These are phyloP conservation scores for Maudiozyma turicensis DNA, from an alignment of 805 yeast genomes.

Conservation along the genomic window DNA sequence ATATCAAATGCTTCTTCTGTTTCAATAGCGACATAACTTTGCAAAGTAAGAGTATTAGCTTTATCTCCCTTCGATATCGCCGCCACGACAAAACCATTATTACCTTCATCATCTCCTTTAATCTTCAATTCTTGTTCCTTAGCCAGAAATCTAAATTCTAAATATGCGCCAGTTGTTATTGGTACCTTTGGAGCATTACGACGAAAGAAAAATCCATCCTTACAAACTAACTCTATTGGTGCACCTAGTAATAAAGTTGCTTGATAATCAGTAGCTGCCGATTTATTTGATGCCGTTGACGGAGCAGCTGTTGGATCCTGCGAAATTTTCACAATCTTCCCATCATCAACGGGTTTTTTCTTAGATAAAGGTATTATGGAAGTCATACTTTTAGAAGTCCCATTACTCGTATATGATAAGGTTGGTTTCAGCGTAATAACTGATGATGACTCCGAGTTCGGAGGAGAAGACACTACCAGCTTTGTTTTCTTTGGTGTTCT, in stretches of 20 bases:
- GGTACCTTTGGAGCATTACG: slow-evolving; percentile 20
- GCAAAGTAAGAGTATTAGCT: slow-evolving; percentile 24
- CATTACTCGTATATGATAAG: not conserved
- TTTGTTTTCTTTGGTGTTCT: not conserved
- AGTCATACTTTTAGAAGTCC: not conserved
- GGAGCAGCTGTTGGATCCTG: not conserved
- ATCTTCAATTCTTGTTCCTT: slow-evolving; percentile 23
- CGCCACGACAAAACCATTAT: not conserved
- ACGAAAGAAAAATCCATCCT: slow-evolving; percentile 26
- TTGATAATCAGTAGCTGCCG: slow-evolving; percentile 3
- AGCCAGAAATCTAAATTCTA: slow-evolving; percentile 24
- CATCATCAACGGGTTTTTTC: not conserved
- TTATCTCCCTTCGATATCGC: slow-evolving; percentile 19
- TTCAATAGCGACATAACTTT: slow-evolving; percentile 22
- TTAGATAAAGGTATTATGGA: not conserved
- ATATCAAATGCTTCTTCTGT: slow-evolving; percentile 21
- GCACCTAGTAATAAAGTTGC: slow-evolving; percentile 17
- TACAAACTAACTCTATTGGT: slow-evolving; percentile 26
- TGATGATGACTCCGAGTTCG: not conserved
- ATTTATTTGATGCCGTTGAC: not conserved
- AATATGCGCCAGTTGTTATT: slow-evolving; percentile 24
- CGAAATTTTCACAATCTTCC: not conserved
- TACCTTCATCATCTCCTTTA: slow-evolving; percentile 3
- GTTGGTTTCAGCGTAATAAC: not conserved
- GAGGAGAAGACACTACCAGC: not conserved